phyloP scores from a whole-genome alignment of 192 early-diverging fungal species.

The Entomortierella parvispora region DNA sequence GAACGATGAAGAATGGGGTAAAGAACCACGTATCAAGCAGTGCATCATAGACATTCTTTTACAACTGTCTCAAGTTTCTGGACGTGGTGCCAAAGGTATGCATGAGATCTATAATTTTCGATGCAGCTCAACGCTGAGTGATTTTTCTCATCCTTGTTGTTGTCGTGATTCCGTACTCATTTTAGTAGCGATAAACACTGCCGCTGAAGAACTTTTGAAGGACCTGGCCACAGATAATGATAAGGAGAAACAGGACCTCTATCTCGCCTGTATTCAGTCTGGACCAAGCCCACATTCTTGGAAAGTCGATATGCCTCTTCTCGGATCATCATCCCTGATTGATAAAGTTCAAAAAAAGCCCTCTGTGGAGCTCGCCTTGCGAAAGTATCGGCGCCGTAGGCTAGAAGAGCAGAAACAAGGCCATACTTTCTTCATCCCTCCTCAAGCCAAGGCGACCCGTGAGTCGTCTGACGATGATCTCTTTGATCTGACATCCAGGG shows the following conservation, averaged over 20 bases:
- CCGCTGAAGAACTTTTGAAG: too few relatives aligned
- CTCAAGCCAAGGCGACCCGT: neutral
- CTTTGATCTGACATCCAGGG: neutral
- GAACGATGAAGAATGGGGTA: neutral
- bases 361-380: neutral
- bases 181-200: too few relatives aligned
- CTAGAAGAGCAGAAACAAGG: neutral
- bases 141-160: too few relatives aligned
- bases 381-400: neutral
- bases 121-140: too few relatives aligned
- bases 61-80: neutral
- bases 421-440: neutral
- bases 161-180: too few relatives aligned
- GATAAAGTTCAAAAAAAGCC: slow-evolving; percentile 2
- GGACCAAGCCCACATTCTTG: neutral
- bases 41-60: slow-evolving; percentile 10
- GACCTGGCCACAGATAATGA: neutral
- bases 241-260: neutral
- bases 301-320: neutral
- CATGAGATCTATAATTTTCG: too few relatives aligned
- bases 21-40: neutral
- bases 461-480: neutral
- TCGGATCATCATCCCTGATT: neutral
- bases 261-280: neutral
- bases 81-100: neutral